Evolutionary conservation across 176 grass and related monocot genomes (phyloP), one percentile per base, ranked within the genome.

Genomic region (Hsuehochloa calcarea): DNA sequence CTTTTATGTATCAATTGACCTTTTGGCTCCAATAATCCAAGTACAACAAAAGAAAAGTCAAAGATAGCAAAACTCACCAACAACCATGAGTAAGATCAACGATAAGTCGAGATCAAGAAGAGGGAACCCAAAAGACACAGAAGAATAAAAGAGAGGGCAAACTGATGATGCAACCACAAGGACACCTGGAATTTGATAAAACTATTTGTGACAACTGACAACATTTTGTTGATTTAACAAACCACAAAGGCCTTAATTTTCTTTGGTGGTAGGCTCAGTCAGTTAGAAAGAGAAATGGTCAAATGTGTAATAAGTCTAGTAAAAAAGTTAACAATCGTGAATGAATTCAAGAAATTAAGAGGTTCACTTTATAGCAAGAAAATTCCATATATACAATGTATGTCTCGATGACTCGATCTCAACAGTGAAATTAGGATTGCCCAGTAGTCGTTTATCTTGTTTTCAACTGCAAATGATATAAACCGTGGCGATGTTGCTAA

Each of bases 201-300:
- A 23, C 11, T 16, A 50, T 31, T 22, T 65, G 5, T n/a, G 37
- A 22, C 51, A 49, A 66, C 5, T 77, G 26, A 67, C 26, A 84
- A 15, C 45, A 65, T 2, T 70, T 25, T 19, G 23, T 83, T 59
- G 87, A 47, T 49, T 79, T n/a, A 29, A 31, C 17, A 19, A 43
- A 47, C 34, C 19, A 76, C 69, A 39, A 45, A 70, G 5, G 39
- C 52, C 44, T 4, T 16, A 14, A 20, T 51, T 38, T 76, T 41
- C 40, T 89, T 83, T 13, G 0, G 34, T 17, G 54, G 61, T 67
- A 73, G 39, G 51, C 10, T 37, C 6, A 10, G 47, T 68, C 77
- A 60, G 27, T 38, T 25, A 82, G 72, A 87, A 86, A 86, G 23
- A 40, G 0, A 86, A 68, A 17, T 25, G 25, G 74, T 38, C 17